These are phyloP conservation scores for Spizellomyces punctatus DNA, from an alignment of 192 early-diverging fungal genomes.

Conservation along the genomic window DNA sequence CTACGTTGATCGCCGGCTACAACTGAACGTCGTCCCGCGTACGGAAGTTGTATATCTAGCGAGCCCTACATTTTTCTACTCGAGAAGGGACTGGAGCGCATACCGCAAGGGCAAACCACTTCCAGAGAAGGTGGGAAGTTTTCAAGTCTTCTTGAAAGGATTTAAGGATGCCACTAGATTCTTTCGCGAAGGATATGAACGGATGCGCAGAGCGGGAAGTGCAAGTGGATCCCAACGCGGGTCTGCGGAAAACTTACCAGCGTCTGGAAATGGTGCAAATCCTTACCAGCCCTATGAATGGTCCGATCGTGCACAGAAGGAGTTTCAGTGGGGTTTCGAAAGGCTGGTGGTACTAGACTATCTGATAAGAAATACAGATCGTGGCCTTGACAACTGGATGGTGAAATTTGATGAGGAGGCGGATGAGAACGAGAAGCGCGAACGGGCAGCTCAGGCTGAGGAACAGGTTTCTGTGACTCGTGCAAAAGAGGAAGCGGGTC, in stretches of 20 bases:
- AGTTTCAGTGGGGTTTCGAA: conserved; percentile 73
- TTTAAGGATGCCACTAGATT: conserved; percentile 85
- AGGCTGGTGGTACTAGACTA: conserved; percentile 84
- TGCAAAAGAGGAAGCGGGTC: too few species aligned
- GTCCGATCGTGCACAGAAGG: conserved; percentile 41
- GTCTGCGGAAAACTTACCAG: conserved; percentile 11
- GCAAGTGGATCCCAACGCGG: not conserved
- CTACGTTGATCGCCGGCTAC: conserved; percentile 72
- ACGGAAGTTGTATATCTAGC: conserved; percentile 78
- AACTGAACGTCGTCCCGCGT: conserved; percentile 78
- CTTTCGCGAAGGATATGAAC: conserved; percentile 66
- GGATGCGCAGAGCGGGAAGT: conserved; percentile 13
- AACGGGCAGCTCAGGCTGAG: not conserved
- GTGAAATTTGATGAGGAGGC: conserved; percentile 59
- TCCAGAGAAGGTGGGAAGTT: conserved; percentile 78
- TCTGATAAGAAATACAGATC: conserved; percentile 88
- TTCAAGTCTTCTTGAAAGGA: conserved; percentile 81
- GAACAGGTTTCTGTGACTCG: too few species aligned
- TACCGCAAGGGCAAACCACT: conserved; percentile 50
- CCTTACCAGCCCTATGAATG: conserved; percentile 43
- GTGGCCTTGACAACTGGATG: conserved; percentile 80
- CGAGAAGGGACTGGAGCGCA: conserved; percentile 51
- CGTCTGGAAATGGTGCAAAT: not conserved
- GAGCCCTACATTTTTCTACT: conserved; percentile 79
- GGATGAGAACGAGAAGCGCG: conserved; percentile 22